Evolutionary conservation across 495 filamentous ascomycete species (phyloP), one percentile per base, ranked within the genome.

Genomic region (Penicillium samsonianum): DNA sequence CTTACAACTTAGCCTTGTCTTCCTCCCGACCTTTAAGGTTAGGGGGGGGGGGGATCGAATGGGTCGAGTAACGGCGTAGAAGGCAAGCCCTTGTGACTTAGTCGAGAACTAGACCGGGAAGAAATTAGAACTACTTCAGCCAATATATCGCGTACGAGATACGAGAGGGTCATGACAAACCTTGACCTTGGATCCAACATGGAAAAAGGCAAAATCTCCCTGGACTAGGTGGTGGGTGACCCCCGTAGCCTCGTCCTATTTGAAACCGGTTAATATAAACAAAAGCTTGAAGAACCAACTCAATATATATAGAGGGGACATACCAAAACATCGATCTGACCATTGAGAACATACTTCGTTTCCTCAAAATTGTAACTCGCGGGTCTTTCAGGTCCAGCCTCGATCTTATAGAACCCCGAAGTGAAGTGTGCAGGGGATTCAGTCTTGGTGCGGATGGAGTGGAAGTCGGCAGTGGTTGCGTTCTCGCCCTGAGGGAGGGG

Each of bases 131-230:
- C 14, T 19, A 44, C 51, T 42, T 65, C 26, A 67, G 48, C 11
- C 16, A 35, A 55, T 38, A 20, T 12, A 3, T 52, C 30, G 19
- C 16, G n/a, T 49, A 23, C 3, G 12, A 20, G 42, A 9, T n/a
- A 28, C 6, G 17, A 35, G 12, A n/a, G 17, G 4, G 5, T 37
- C 16, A 43, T 14, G 14, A 60, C 63, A 44, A 35, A 71, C 68
- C 58, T 71, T 67, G 44, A 69, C 66, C 55, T 71, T 71, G 16
- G 66, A 64, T 47, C 68, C 68, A 25, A 71, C 69, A 46, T 67
- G 41, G 63, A 72, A 72, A 53, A 72, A 72, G 33, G 69, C 67
- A 57, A 69, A 72, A 53, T 72, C 69, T 35, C 69, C 69, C 0
- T 64, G 61, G 14, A 68, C 65, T 33, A 72, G 63, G 45, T 69